These are phyloP conservation scores for Fusarium verrucosum DNA, from an alignment of 2,329 filamentous ascomycete genomes.

Conservation along the genomic window DNA sequence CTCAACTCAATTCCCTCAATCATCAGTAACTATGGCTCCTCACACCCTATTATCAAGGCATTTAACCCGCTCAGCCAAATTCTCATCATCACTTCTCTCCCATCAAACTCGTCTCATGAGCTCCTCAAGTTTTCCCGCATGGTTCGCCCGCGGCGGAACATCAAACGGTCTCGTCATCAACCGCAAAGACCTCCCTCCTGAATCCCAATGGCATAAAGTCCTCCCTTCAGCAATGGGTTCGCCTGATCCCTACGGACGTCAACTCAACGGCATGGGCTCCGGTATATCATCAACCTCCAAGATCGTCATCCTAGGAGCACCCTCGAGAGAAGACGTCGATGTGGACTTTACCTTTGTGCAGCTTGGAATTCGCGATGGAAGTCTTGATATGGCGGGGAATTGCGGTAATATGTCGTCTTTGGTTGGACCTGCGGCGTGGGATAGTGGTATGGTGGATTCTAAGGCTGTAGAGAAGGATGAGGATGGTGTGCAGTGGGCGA, in stretches of 20 bases:
- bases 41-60: not conserved
- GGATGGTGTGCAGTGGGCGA: constrained; percentile 49
- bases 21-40: not conserved
- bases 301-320: constrained; percentile 70
- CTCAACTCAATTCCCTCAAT: not conserved
- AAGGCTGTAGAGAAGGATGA: constrained; percentile 31
- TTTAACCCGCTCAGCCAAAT: not conserved
- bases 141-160: constrained; percentile 69
- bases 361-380: constrained; percentile 68
- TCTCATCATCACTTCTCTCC: not conserved
- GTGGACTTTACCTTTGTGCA: constrained; percentile 78
- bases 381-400: constrained; percentile 74
- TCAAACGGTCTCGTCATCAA: constrained; percentile 69
- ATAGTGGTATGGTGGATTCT: constrained; percentile 43
- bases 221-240: constrained; percentile 70
- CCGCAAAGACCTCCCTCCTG: constrained; percentile 49
- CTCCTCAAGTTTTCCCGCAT: constrained; percentile 49
- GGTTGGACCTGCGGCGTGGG: constrained; percentile 64
- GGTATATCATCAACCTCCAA: constrained; percentile 76
- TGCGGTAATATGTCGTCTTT: constrained; percentile 79
- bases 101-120: constrained; percentile 10
- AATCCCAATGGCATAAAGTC: constrained; percentile 55
- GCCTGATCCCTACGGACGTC: constrained; percentile 72
- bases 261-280: constrained; percentile 77
- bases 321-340: constrained; percentile 60